These are phyloP conservation scores for Elaeis oleifera DNA, from an alignment of 202 grass and related monocot genomes.

Conservation along the genomic window DNA sequence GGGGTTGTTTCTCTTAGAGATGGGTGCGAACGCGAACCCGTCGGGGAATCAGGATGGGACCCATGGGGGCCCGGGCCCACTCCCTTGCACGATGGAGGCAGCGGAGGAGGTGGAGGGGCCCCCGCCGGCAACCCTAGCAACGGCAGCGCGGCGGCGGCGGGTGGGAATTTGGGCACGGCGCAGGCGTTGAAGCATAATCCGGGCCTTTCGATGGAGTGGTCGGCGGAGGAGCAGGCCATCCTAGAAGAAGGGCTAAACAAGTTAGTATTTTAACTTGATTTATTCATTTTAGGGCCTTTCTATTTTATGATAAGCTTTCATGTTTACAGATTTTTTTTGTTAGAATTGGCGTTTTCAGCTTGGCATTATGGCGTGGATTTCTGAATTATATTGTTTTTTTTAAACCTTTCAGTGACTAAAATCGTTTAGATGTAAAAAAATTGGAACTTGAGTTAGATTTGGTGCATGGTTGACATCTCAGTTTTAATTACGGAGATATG, in stretches of 20 bases:
- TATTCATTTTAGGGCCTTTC: background rate
- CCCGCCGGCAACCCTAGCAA: slow-evolving; percentile 61
- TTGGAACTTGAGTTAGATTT: too few species aligned
- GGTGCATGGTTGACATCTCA: too few species aligned
- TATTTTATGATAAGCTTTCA: background rate
- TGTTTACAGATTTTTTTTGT: background rate
- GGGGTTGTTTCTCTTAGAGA: background rate
- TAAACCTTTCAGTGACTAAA: too few species aligned
- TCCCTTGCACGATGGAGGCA: slow-evolving; percentile 16
- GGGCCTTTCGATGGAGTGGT: slow-evolving; percentile 72
- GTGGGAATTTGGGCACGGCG: slow-evolving; percentile 21
- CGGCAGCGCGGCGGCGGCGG: slow-evolving; percentile 33
- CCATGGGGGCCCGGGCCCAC: slow-evolving; percentile 19
- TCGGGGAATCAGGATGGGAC: slow-evolving; percentile 28
- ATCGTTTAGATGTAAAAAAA: too few species aligned
- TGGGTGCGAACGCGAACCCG: slow-evolving; percentile 26
- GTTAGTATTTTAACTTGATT: slow-evolving; percentile 33
- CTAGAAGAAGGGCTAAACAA: slow-evolving; percentile 71
- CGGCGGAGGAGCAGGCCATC: slow-evolving; percentile 64
- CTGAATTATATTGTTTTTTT: too few species aligned
- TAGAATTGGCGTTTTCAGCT: too few species aligned
- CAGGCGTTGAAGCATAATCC: slow-evolving; percentile 71
- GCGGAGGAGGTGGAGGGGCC: slow-evolving; percentile 27
- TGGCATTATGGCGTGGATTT: too few species aligned
- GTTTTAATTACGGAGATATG: too few species aligned